Base-by-base conservation (phyloP, 345 rosid species). In the Linum trigynum region DNA sequence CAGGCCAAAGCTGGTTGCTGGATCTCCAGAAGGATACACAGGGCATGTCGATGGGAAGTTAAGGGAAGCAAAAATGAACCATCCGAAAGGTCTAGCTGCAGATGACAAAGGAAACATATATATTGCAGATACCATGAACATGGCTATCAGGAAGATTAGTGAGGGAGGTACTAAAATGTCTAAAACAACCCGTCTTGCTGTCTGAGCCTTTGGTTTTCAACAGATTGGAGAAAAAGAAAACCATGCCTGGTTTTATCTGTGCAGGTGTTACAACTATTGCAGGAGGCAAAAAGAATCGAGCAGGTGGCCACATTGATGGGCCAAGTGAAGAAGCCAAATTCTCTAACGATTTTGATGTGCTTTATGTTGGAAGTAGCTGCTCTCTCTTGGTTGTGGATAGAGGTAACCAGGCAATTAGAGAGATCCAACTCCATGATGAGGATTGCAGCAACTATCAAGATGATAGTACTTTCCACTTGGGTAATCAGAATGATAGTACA, bases 251-350 rank as follows among this genome's bases (percentile, higher is more conserved):
- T 7, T 7, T 39, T 56, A 50, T 23, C 32, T 23, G 4, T 80
- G 73, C 77, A 94, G 99, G 96, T 39, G 87, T 94, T 39, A 80
- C 97, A 41, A 94, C 97, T 39, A 94, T 94, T 62, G 96, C 95
- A 3, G 92, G 87, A 5, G 95, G 99, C 36, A 85, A 90, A 80
- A 75, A 90, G 77, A 71, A 81, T 61, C 78, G 88, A 50, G 76
- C 87, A 69, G 77, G 80, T 62, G 95, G 88, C 17, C 96, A 84
- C 67, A 80, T 86, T 3, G 96, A 88, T 39, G 91, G 91, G 67
- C 87, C 89, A 4, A 84, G 91, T 40, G 89, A 84, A 77, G 91
- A 88, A 55, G 96, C 91, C 0, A 94, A 82, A 68, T 87, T 90
- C 73, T 94, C 99, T 0, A 78, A 84, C 69, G 95, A 94, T 69